Evolutionary conservation across 345 rosid species (phyloP).

Genomic region (Barbarea vulgaris): DNA sequence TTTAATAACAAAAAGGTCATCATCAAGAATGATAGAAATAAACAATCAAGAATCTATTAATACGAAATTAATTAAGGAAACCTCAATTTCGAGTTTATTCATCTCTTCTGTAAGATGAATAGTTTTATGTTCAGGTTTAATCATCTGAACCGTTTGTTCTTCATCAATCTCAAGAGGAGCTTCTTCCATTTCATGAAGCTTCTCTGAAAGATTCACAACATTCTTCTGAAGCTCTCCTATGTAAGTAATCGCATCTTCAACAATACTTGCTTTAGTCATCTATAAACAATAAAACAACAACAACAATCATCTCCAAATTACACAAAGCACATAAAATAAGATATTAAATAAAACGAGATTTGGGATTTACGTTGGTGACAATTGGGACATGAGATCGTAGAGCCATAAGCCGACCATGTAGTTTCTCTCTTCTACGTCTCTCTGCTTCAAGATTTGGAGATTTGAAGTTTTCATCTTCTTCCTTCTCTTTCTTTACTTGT

Average conservation of each 20-base stretch:
- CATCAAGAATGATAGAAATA: neutral
- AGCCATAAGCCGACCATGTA: constrained; percentile 65
- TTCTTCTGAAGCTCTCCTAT: constrained; percentile 57
- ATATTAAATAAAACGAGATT: neutral
- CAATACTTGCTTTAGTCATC: constrained; percentile 86
- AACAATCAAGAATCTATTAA: neutral
- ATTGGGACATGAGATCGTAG: constrained; percentile 81
- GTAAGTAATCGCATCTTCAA: constrained; percentile 87
- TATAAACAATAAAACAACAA: constrained; percentile 17
- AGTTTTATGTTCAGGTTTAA: constrained; percentile 29
- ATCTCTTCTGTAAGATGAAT: constrained; percentile 47
- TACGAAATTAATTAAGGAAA: constrained; percentile 4
- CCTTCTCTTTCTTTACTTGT: constrained; percentile 40
- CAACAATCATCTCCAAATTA: neutral
- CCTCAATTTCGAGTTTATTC: constrained; percentile 58
- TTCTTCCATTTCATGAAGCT: constrained; percentile 63
- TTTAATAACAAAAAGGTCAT: neutral
- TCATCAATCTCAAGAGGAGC: constrained; percentile 28
- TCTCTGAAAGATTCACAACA: constrained; percentile 51
- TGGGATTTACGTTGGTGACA: constrained; percentile 67
- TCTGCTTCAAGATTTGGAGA: constrained; percentile 83
- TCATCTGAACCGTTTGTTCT: constrained; percentile 34
- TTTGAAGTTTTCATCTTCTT: constrained; percentile 42
- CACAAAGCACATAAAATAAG: neutral
- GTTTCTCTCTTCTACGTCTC: constrained; percentile 78